Percentiles rank a stretch among this genome's conserved stretches.
Conservation (phyloP, 208 protist species). For the Porcisia hertigi region DNA sequence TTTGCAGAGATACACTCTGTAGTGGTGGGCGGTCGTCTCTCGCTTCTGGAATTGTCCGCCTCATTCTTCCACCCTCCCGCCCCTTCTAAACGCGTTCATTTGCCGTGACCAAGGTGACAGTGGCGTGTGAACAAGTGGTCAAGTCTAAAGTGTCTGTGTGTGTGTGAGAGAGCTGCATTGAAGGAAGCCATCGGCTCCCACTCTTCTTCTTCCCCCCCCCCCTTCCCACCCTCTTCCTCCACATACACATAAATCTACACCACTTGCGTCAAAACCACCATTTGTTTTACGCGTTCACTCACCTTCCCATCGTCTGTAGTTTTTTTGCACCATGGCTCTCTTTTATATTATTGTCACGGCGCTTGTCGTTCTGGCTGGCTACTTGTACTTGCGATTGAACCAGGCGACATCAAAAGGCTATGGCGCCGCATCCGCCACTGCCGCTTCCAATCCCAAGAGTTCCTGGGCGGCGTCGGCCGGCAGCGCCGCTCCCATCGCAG, state of each 20-base stretch:
- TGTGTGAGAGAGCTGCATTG: too few relatives aligned
- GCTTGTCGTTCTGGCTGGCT: constrained; percentile 45
- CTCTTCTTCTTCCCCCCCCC: background rate
- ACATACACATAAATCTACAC: background rate
- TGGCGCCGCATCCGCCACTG: background rate
- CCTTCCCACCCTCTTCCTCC: background rate
- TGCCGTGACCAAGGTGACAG: too few relatives aligned
- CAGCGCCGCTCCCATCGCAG: background rate
- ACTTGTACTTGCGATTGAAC: constrained; percentile 51
- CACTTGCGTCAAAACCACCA: background rate
- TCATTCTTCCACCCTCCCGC: too few relatives aligned
- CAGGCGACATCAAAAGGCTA: constrained; percentile 10
- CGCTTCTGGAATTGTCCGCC: too few relatives aligned
- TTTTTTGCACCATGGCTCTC: constrained; percentile 12
- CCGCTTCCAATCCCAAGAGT: background rate
- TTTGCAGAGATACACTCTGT: too few relatives aligned
- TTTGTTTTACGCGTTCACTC: constrained; percentile 9
- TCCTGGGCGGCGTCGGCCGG: background rate
- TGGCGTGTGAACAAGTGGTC: too few relatives aligned
- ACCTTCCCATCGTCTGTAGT: too few relatives aligned
- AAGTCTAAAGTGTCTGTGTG: too few relatives aligned
- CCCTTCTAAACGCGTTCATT: too few relatives aligned
- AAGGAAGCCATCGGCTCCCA: too few relatives aligned
- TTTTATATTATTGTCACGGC: constrained; percentile 44
- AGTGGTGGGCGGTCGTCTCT: too few relatives aligned